A percentile compares a stretch with the other conserved stretches of the same genome.
Evolutionary conservation across 257 asterid genomes (phyloP).

Genomic region (Cordia subcordata): DNA sequence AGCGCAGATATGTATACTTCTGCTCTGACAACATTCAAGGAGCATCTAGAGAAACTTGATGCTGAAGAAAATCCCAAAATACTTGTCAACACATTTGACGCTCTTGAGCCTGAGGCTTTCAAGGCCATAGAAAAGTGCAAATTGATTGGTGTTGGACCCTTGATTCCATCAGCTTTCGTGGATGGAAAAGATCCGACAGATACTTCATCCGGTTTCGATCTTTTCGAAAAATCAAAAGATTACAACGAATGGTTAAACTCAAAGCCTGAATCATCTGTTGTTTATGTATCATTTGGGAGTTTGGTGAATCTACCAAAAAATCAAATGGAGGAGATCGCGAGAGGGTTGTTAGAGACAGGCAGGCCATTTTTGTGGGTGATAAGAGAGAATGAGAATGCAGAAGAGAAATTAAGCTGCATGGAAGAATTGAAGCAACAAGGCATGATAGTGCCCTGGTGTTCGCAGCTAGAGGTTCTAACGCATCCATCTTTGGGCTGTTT

Average conservation of each 20-base stretch:
- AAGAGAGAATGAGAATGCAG: slow-evolving; percentile 2
- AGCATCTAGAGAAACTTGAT: slow-evolving; percentile 9
- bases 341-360: slow-evolving; percentile 8
- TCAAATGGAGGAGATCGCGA: slow-evolving; percentile 22
- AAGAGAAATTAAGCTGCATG: slow-evolving; percentile 15
- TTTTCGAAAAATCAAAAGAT: neutral
- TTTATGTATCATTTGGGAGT: slow-evolving; percentile 22
- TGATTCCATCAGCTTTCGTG: slow-evolving; percentile 18
- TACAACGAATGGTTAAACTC: slow-evolving; percentile 19
- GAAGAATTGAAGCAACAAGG: slow-evolving; percentile 19
- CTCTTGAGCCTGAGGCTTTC: slow-evolving; percentile 12
- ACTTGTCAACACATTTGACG: slow-evolving; percentile 22
- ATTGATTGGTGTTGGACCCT: slow-evolving; percentile 18
- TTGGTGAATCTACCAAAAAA: neutral
- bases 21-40: neutral
- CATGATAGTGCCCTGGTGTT: slow-evolving; percentile 20
- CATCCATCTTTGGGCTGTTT: slow-evolving; percentile 15
- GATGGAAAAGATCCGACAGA: slow-evolving; percentile 17
- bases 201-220: slow-evolving; percentile 11
- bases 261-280: slow-evolving; percentile 12
- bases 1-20: neutral
- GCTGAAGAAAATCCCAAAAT: slow-evolving; percentile 10
- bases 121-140: slow-evolving; percentile 7
- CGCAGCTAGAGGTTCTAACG: slow-evolving; percentile 17
- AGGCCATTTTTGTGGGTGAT: slow-evolving; percentile 29